Conservation (phyloP, 345 rosid genomes). For the Odontarrhena argentea region DNA sequence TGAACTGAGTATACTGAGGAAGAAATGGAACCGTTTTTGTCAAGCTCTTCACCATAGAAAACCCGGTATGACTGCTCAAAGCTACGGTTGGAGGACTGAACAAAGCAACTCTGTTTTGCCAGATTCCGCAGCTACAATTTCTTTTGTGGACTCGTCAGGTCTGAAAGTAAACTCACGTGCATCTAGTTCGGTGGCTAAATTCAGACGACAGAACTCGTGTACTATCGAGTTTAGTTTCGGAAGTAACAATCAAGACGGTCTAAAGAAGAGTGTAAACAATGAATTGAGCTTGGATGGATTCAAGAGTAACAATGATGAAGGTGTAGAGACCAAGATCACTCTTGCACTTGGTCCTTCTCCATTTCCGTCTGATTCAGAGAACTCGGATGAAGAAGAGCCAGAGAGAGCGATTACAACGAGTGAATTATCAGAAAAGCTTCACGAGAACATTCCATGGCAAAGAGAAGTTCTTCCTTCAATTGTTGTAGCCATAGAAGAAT, state of each 20-base stretch:
- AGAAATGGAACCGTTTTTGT: slow-evolving; percentile 78
- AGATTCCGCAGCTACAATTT: slow-evolving; percentile 45
- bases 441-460: slow-evolving; percentile 79
- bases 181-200: slow-evolving; percentile 57
- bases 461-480: slow-evolving; percentile 55
- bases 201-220: slow-evolving; percentile 69
- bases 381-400: slow-evolving; percentile 35
- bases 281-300: slow-evolving; percentile 66
- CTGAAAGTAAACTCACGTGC: slow-evolving; percentile 40
- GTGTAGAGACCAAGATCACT: slow-evolving; percentile 66
- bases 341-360: slow-evolving; percentile 72
- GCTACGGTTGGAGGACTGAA: slow-evolving; percentile 28
- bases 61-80: slow-evolving; percentile 8
- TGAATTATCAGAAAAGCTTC: slow-evolving; percentile 47
- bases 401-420: slow-evolving; percentile 14
- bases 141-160: slow-evolving; percentile 49
- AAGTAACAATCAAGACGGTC: slow-evolving; percentile 29
- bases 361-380: slow-evolving; percentile 47
- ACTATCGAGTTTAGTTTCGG: slow-evolving; percentile 65
- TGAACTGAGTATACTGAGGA: slow-evolving; percentile 56
- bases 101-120: slow-evolving; percentile 46
- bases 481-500: slow-evolving; percentile 47
- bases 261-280: slow-evolving; percentile 38
- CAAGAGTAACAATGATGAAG: slow-evolving; percentile 52
- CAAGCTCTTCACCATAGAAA: slow-evolving; percentile 52